Percentiles rank a stretch among this genome's conserved stretches.
Evolutionary conservation across 495 filamentous ascomycete genomes (phyloP).

Genomic region (Hypomontagnella monticulosa): DNA sequence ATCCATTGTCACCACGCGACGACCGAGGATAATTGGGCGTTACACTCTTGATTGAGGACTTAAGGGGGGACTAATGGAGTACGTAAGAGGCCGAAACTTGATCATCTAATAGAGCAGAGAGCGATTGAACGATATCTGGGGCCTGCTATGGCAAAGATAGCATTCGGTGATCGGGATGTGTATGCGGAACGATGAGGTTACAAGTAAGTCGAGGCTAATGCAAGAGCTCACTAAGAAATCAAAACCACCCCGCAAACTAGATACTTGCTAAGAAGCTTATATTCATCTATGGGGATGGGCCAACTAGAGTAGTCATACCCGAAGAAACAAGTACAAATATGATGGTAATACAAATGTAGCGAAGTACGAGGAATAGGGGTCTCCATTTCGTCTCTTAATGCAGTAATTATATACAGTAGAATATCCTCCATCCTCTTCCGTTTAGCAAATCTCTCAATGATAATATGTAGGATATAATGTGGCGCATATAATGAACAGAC

Average conservation of each 20-base stretch:
- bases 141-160: too few relatives aligned
- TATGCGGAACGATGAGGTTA: too few relatives aligned
- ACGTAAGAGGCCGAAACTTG: too few relatives aligned
- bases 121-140: too few relatives aligned
- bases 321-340: neutral
- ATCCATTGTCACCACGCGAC: constrained; percentile 37
- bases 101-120: too few relatives aligned
- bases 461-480: constrained; percentile 18
- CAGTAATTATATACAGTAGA: constrained; percentile 24
- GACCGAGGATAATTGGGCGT: neutral
- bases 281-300: too few relatives aligned
- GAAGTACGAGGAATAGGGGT: neutral
- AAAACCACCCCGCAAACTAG: constrained; percentile 12
- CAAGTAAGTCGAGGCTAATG: neutral
- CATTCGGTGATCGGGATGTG: too few relatives aligned
- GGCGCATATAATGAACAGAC: neutral
- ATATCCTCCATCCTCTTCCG: too few relatives aligned
- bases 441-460: neutral
- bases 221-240: neutral
- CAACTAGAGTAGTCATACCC: too few relatives aligned
- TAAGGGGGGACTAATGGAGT: too few relatives aligned
- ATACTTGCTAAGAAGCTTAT: neutral
- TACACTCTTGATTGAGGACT: too few relatives aligned
- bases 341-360: too few relatives aligned
- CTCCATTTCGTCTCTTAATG: constrained; percentile 6